Base-by-base conservation (phyloP, 208 protist genomes). In the Leishmania amazonensis region DNA sequence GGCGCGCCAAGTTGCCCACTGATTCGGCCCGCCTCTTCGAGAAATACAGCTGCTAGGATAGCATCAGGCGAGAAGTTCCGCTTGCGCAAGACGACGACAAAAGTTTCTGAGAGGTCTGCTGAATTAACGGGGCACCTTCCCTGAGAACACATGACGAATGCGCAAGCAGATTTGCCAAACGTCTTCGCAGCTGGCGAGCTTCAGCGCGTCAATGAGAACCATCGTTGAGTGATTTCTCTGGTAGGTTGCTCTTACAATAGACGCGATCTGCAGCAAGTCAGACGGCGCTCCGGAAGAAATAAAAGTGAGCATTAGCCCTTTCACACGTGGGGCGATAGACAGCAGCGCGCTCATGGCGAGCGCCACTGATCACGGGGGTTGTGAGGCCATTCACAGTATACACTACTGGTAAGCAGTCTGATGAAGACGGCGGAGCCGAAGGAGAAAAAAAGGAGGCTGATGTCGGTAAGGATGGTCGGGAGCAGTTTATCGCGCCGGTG, bases 211-310 rank as follows among this genome's bases (percentile, higher is more conserved):
- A 0, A 76, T 67, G 3, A 80, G 28, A 45, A 84, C 65, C 51
- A 42, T 49, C 3, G 54, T 45, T 17, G 21, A 70, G 40, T 84
- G 80, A 58, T 38, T 75, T 53, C 80, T 84, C 40, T 78, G 65
- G 11, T 58, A n/a, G 7, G 67, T 75, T 6, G 24, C 64, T n/a
- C 42, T 19, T 28, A 76, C 54, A 35, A 84, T 35, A 45, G 60
- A 5, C 5, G 40, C 9, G 17, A 84, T 74, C 2, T 24, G 47
- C 0, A 47, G 28, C n/a, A 83, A 60, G 11, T 76, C 54, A 6
- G 75, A 45, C 0, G 9, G 47, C 38, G 15, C 4, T 28, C 75
- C 80, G 9, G 80, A 84, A 7, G 80, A 80, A 54, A 80, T 40
- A 79, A 84, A 53, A 35, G 54, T 75, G 1, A 84, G 31, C 3